Base-by-base conservation (phyloP, 768 basidiomycete genomes). In the Obba rivulosa region DNA sequence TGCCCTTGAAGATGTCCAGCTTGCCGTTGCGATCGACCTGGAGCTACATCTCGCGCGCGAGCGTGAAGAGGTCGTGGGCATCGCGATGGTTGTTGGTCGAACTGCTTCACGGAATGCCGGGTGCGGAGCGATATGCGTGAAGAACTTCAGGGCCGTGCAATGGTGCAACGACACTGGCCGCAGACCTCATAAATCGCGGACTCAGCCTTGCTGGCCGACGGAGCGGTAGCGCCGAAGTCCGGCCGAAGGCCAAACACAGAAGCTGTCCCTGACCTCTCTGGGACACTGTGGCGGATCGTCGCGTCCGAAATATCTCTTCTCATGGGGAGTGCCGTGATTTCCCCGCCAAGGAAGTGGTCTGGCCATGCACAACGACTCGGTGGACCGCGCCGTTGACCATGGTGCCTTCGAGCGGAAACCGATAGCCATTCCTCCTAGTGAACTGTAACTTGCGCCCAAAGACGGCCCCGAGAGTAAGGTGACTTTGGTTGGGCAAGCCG, bases 51-150 rank as follows among this genome's bases (percentile, higher is more conserved):
- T 99, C 96, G 56, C 92, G 85, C 0, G 96, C 94, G 43, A 98
- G 72, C 40, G 89, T 84, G 74, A 98, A 99, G 35, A 99, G 79
- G 52, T 90, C 87, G 62, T 98, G 87, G 51, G 97, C 76, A 58
- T 99, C 93, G 38, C 85, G 82, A 46, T 87, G 82, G 34, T 74
- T 81, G 82, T 46, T 87, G 82, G 34, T 74, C 81, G 69, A 97
- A 93, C 55, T 97, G 92, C 63, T 93, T 96, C 52, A 98, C 92
- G 0, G 91, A 95, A 98, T 3, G 91, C 81, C 0, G 91, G 89
- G 57, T 92, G 87, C 45, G 81, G 80, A 16, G 77, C 60, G 57
- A 79, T 57, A 50, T 76, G 77, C 7, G 75, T 66, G 56, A 79
- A 71, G 17, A 74, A 53, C 45, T 69, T 70, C 54, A 2, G 72